Base-by-base conservation (phyloP, 192 early-diverging fungal genomes). In the Coemansia sp. region DNA sequence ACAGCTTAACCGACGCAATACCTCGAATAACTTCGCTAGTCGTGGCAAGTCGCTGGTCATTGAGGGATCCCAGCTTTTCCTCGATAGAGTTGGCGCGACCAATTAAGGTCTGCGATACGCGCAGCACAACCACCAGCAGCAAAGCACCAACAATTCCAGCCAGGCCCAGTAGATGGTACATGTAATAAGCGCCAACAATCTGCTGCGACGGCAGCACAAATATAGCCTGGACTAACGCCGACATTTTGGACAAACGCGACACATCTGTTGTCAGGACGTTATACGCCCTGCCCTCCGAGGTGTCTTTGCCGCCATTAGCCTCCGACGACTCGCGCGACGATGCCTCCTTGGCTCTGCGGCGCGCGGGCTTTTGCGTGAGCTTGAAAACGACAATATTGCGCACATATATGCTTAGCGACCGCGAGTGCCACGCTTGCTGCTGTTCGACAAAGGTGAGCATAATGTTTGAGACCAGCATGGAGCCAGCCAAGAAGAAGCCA, bases 1-100 rank as follows among this genome's bases (percentile, higher is more conserved):
- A 93, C 77, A 97, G 87, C 75, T 98, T 98, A 49, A 98, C 88
- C 42, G 96, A 91, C 22, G 93, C 84, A 41, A 98, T 96, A 18
- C 93, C 95, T 67, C 91, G 87, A 27, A 95, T 75, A 36, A 92
- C 76, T 73, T 98, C 95, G 72, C 91, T 95, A 41, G 91, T 88
- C 36, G 88, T 75, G 29, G 88, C 88, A 52, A 97, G 77, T 5
- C 95, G 87, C 68, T 90, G 88, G 72, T 97, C 95, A 41, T 86
- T 86, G 42, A 89, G 79, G 1, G 66, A 31, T 24, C 80, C 88
- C 8, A 91, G 71, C 34, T 82, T 77, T 7, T 85, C 81, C 71
- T 94, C 89, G 67, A 88, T 68, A 38, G 73, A 71, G 64, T 81
- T 84, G 34, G 88, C 74, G 33, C 72, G 77, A 16, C 67, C 82